Base-by-base conservation (phyloP, 106 monocot species). In the Phalaenopsis equestris region DNA sequence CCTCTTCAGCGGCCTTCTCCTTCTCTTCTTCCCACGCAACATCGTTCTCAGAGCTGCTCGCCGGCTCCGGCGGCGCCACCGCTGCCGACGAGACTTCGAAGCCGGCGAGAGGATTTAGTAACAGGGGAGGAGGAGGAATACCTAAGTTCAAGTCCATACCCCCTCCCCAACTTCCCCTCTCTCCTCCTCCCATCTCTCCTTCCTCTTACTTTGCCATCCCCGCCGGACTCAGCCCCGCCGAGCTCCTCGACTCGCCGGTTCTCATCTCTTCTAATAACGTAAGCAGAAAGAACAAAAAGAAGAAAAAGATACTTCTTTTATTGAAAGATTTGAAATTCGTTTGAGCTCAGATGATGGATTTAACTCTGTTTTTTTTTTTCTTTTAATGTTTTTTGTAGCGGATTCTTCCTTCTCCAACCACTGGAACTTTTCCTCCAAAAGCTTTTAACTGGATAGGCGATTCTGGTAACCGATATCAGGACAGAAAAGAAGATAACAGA, bases 231-330 rank as follows among this genome's bases (percentile, higher is more conserved):
- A 90, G 88, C 87, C 90, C 91, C 8, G 81, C 91, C 41, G 90
- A 89, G 87, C 83, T 97, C 67, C 82, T 94, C n/a, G 92, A 92
- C 81, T 97, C 97, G 24, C 90, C 97, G 12, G 90, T 88, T 15
- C 85, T 97, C 77, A 85, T 89, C 67, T 79, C 90, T 14, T 82
- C 78, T 4, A 56, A 78, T 19, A 41, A 18, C 39, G 55, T 56
- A 57, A 78, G 48, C n/a, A 19, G 7, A 75, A 23, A 46, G 42
- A 75, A n/a, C 9, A 42, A 75, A 46, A 75, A 21, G 42, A 75
- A n/a, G 19, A 42, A 75, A 46, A 75, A 21, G 0, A 52, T 15
- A 12, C 52, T 52, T 52, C 0, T 52, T 52, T 52, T 52, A 16
- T 52, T 52, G 2, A 12, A 12, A 1, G 10, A 10, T 10, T 10